Base-by-base conservation (phyloP, 2,329 filamentous ascomycete species). In the Aspergillus sp. region DNA sequence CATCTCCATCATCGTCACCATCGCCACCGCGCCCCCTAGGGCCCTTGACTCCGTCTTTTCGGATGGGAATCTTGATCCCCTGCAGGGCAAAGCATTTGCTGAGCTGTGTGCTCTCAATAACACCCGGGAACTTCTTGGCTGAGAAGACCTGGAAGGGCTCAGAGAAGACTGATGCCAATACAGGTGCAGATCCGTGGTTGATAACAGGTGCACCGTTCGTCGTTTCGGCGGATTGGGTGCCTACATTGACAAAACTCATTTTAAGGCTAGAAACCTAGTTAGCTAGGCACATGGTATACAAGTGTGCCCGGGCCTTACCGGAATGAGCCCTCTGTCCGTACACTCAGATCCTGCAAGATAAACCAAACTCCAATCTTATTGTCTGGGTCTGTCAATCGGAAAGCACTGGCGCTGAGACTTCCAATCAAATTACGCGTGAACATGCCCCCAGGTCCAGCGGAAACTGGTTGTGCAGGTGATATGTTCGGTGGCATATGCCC, bases 51-150 rank as follows among this genome's bases (percentile, higher is more conserved):
- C 85, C 83, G 59, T 96, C 91, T 67, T 96, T 96, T 19, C 91
- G 76, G 43, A 97, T 96, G 0, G 91, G 91, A 26, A 97, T 96
- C 69, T 96, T 96, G 69, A 95, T 95, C 26, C 93, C 93, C 61
- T 98, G 93, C 1, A 81, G 77, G 4, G 93, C 91, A 69, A 98
- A 97, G 49, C 83, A 88, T 67, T 94, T 95, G 76, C 90, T 96
- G 12, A 97, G 72, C 4, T 82, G 70, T 0, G 93, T 98, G 65
- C 87, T 94, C 64, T 97, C 91, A 45, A 95, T 95, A 1, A 98
- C 93, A 33, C 93, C 93, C 0, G 93, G 93, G 67, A 98, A 98
- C 61, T 96, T 96, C 77, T 98, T 98, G 38, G 93, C 93, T 2
- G 88, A 95, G 69, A 86, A 97, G 28, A 98, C 93, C 42, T 89